A percentile compares a stretch with the other conserved stretches of the same genome.
phyloP scores from a whole-genome alignment of 257 asterid genomes.

The Henckelia pumila region DNA sequence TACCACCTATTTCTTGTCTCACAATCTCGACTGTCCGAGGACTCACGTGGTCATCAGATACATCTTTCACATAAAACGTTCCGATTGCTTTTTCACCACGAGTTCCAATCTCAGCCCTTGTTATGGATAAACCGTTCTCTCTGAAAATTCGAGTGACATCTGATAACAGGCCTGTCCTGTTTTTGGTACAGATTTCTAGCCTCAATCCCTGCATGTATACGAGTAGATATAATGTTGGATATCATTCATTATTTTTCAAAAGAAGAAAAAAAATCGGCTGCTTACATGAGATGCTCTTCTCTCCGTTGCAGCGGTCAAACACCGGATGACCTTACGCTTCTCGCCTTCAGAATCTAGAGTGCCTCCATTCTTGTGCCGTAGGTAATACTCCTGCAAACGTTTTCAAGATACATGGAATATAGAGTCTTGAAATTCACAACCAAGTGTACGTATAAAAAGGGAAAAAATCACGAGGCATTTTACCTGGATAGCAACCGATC shows the following conservation, averaged over 20 bases:
- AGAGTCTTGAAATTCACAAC: neutral
- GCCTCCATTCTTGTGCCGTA: slow-evolving; percentile 54
- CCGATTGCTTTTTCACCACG: slow-evolving; percentile 67
- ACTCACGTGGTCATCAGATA: slow-evolving; percentile 53
- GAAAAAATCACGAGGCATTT: too few species aligned
- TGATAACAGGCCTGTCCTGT: slow-evolving; percentile 64
- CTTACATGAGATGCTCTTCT: slow-evolving; percentile 72
- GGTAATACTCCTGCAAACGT: slow-evolving; percentile 61
- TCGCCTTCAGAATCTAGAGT: slow-evolving; percentile 48
- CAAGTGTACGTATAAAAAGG: neutral
- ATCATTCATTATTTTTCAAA: neutral
- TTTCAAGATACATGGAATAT: neutral
- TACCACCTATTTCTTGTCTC: slow-evolving; percentile 61
- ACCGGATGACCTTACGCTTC: slow-evolving; percentile 46
- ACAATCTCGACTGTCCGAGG: slow-evolving; percentile 48
- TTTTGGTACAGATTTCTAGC: slow-evolving; percentile 51
- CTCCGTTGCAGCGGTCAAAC: slow-evolving; percentile 78
- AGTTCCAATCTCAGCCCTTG: slow-evolving; percentile 63
- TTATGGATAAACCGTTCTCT: slow-evolving; percentile 78
- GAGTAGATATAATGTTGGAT: neutral
- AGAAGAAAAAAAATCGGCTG: neutral
- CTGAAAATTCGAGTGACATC: slow-evolving; percentile 71
- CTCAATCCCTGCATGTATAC: slow-evolving; percentile 54
- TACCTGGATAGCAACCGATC: slow-evolving; percentile 77
- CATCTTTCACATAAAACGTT: slow-evolving; percentile 71